Base-by-base conservation (phyloP, 345 rosid species). In the Salix purpurea region DNA sequence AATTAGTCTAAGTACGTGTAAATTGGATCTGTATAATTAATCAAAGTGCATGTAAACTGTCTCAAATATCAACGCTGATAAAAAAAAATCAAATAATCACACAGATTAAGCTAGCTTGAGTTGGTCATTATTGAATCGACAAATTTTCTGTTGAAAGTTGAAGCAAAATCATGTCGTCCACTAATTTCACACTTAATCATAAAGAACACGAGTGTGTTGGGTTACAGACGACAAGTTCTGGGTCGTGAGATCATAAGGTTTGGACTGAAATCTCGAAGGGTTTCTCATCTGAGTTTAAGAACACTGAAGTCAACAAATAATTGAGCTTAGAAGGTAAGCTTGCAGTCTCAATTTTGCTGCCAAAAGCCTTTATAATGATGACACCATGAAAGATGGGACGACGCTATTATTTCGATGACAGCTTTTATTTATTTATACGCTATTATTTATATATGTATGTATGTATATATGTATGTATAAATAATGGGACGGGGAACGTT, bases 21-120 rank as follows among this genome's bases (percentile, higher is more conserved):
- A 30, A 30, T 30, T 30, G 4, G 32, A 30, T 30, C 32, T 30
- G 32, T 30, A 4, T 30, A 30, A 2, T 30, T 30, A 30, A 0
- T 30, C 0, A 0, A 37, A 7, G 0, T 6, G 0, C 40, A 0
- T 37, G 0, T 2, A 37, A 37, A 4, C 2, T 37, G 7, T 1
- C 0, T 5, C 8, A 1, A 0, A 37, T 2, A 37, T 0, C 1
- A 1, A 0, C 40, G 1, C 1, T 37, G 7, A 37, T 1, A 37
- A 37, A 37, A 37, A 37, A 7, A 7, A 39, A 39, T 7, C 42
- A 39, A 34, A 74, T 65, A 13, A 74, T 44, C 30, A 42, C 14
- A 32, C 65, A 32, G n/a, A 32, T 65, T 42, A 23, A 52, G 21
- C 14, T 65, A 37, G 70, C 21, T 19, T 39, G 9, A 21, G 44